Evolutionary conservation across 306 rosid species (phyloP), one percentile per base, ranked within the genome.

Genomic region (Lathyrus sativus): DNA sequence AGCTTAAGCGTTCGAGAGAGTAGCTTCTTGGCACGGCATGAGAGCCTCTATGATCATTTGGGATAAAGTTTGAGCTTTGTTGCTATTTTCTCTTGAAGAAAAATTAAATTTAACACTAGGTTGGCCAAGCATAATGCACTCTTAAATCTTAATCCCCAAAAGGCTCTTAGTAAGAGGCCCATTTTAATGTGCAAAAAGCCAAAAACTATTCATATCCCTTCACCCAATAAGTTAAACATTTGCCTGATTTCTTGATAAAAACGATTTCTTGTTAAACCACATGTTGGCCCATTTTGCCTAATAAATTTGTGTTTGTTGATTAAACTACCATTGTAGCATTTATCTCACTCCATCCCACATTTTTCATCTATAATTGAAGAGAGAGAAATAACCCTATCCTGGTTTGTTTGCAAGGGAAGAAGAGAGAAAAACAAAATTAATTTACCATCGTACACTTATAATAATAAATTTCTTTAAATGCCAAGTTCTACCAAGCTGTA

Each of bases 271-370:
- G 35, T 56, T 41, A 42, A 43, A 44, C 67, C 45, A 11, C 46
- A 28, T 5, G 37, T 45, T 15, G 4, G 24, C 12, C 45, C 48
- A 26, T 69, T 69, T 29, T 24, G 54, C 28, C 22, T 69, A 29
- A 55, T 41, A 69, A 68, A 39, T 69, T 24, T 55, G 13, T 69
- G 43, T 55, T 55, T 28, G 41, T 58, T 17, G 60, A 33, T 46
- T 69, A 55, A 55, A 41, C 43, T 54, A 31, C 48, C 1, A 12
- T n/a, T 11, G 14, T 53, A 53, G 26, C 14, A 53, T 53, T 51
- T 51, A 51, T 51, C 53, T 46, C 53, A 46, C 22, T 46, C 53
- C 9, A 14, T 14, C 14, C 14, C 33, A n/a, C 22, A 53, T 35
- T 24, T 55, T 24, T 24, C 4, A n/a, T 8, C 9, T 29, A n/a